Conservation (phyloP, 106 monocot genomes). For the Acanthochlamys bracteata region DNA sequence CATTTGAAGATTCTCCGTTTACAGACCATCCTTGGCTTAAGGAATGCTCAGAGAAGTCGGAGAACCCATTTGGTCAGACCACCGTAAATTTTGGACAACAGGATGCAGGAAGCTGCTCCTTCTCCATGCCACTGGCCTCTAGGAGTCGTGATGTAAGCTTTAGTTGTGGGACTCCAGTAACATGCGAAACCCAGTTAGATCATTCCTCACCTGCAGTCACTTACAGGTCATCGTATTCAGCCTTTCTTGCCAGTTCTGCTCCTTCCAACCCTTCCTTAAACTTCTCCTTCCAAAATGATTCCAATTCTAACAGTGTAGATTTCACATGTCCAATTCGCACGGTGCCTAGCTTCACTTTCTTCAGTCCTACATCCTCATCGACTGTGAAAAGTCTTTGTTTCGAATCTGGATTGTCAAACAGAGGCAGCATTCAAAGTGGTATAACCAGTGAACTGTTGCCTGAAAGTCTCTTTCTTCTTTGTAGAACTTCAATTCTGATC, state of each 20-base stretch:
- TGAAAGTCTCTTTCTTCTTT: constrained; percentile 1
- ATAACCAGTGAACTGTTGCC: neutral
- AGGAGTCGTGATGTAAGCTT: constrained; percentile 58
- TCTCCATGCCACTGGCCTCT: constrained; percentile 26
- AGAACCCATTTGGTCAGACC: constrained; percentile 7
- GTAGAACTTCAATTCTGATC: neutral
- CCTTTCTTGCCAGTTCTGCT: constrained; percentile 18
- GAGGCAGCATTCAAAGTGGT: constrained; percentile 24
- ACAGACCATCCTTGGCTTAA: constrained; percentile 84
- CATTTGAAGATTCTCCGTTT: constrained; percentile 3
- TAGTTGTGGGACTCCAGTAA: constrained; percentile 19
- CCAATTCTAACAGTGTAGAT: constrained; percentile 10
- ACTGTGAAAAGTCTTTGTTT: constrained; percentile 14
- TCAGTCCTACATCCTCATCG: constrained; percentile 18
- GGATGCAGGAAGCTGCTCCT: constrained; percentile 27
- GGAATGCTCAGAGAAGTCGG: constrained; percentile 20
- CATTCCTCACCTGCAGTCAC: constrained; percentile 38
- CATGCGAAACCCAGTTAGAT: constrained; percentile 14
- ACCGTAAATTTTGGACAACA: constrained; percentile 2
- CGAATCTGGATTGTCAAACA: constrained; percentile 1
- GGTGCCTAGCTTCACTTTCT: constrained; percentile 59
- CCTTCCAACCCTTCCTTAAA: constrained; percentile 16
- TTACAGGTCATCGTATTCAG: constrained; percentile 68
- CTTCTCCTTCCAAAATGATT: constrained; percentile 53
- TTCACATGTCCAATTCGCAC: constrained; percentile 27